Evolutionary conservation across 2,329 filamentous ascomycete species (phyloP).

Genomic region (Neofusicoccum laricinum): DNA sequence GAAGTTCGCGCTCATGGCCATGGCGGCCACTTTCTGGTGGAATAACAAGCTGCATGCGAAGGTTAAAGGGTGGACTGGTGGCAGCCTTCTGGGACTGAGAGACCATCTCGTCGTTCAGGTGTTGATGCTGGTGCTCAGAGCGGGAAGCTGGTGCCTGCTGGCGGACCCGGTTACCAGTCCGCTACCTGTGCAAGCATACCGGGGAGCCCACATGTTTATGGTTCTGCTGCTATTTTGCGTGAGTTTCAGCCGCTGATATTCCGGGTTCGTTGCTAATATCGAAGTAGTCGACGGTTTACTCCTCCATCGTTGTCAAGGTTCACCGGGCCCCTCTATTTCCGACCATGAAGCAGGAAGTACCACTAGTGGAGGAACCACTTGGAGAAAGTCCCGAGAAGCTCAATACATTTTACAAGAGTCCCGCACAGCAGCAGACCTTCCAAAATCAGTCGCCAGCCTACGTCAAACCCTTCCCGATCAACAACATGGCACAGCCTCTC

Average conservation of each 20-base stretch:
- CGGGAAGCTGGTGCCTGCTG: conserved; percentile 37
- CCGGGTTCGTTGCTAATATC: not conserved
- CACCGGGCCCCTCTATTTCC: conserved; percentile 42
- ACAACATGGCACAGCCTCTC: conserved; percentile 28
- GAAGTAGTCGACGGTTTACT: conserved; percentile 24
- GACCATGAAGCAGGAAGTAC: conserved; percentile 26
- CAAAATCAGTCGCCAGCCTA: conserved; percentile 35
- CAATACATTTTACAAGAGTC: conserved; percentile 26
- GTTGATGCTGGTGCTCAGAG: conserved; percentile 56
- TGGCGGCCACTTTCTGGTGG: conserved; percentile 61
- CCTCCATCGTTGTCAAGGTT: conserved; percentile 57
- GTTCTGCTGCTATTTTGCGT: conserved; percentile 54
- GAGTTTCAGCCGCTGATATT: conserved; percentile 34
- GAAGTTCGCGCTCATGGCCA: conserved; percentile 43
- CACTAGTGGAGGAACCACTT: conserved; percentile 22
- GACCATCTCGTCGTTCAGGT: conserved; percentile 67
- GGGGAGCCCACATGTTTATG: conserved; percentile 55
- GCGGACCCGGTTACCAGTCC: conserved; percentile 19
- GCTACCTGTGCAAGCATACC: conserved; percentile 36
- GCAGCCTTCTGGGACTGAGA: conserved; percentile 54
- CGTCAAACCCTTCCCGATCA: conserved; percentile 39
- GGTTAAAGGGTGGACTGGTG: conserved; percentile 53
- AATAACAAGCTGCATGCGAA: conserved; percentile 65
- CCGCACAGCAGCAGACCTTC: conserved; percentile 22
- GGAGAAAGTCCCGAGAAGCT: conserved; percentile 18